A percentile compares a stretch with the other conserved stretches of the same genome.
These are phyloP conservation scores for Phragmites australis DNA, from an alignment of 176 grass and related monocot species.

Conservation along the genomic window DNA sequence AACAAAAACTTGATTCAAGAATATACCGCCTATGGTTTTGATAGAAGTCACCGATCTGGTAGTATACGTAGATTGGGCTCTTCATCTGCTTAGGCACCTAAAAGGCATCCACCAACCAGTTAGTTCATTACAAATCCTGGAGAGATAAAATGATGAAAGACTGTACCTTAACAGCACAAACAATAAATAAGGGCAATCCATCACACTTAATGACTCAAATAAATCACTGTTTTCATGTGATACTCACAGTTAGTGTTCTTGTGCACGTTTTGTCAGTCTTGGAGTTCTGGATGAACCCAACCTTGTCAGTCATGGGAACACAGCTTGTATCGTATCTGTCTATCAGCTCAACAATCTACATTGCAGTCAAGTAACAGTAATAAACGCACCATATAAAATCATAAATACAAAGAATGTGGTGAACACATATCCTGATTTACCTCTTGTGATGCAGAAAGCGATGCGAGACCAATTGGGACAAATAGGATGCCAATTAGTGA, in stretches of 20 bases:
- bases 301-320: conserved; percentile 47
- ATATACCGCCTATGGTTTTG: conserved; percentile 89
- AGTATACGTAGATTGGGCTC: conserved; percentile 79
- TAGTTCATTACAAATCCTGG: neutral
- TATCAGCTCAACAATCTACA: conserved; percentile 76
- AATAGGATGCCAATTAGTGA: conserved; percentile 62
- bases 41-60: conserved; percentile 84
- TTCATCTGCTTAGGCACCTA: conserved; percentile 79
- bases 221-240: neutral
- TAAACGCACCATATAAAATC: neutral
- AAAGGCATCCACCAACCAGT: conserved; percentile 29
- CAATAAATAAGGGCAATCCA: neutral
- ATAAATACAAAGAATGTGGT: neutral
- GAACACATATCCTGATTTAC: conserved; percentile 18
- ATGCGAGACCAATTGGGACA: conserved; percentile 67
- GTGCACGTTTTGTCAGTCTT: conserved; percentile 69
- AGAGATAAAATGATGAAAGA: conserved; percentile 17
- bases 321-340: conserved; percentile 69
- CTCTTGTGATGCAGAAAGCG: conserved; percentile 59
- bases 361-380: conserved; percentile 29
- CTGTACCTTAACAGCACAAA: conserved; percentile 1
- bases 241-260: conserved; percentile 67
- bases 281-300: conserved; percentile 68
- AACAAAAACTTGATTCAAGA: neutral
- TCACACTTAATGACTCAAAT: neutral